Evolutionary conservation across 2,329 filamentous ascomycete species (phyloP).

Genomic region (Claviceps africana): DNA sequence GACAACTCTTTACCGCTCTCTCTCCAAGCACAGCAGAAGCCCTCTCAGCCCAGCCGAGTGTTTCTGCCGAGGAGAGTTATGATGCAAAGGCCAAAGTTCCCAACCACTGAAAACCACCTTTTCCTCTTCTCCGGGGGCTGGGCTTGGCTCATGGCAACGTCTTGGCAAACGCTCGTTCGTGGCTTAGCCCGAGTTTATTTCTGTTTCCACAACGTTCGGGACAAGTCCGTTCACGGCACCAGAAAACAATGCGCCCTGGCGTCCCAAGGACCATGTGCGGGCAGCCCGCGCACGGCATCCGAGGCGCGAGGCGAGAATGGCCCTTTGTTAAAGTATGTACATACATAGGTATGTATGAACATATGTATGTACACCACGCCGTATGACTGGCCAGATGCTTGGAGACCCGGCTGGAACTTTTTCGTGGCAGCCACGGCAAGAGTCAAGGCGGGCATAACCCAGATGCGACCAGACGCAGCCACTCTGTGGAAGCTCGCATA

Average conservation of each 20-base stretch:
- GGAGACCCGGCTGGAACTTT: not conserved
- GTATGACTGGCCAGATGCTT: not conserved
- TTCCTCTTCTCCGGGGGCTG: not conserved
- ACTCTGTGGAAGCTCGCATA: not conserved
- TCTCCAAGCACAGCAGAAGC: not conserved
- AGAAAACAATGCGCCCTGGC: not conserved
- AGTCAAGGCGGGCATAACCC: not conserved
- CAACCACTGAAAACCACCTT: not conserved
- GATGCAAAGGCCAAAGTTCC: not conserved
- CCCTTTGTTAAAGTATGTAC: no score
- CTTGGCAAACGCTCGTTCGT: not conserved
- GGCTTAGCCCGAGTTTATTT: not conserved
- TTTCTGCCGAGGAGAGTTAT: not conserved
- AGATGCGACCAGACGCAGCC: slow-evolving; percentile 1
- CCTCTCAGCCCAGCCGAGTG: not conserved
- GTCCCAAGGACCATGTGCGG: not conserved
- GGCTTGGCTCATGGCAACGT: not conserved
- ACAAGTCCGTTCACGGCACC: not conserved
- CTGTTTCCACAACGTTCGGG: not conserved
- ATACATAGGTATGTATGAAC: not conserved
- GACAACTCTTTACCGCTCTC: not conserved
- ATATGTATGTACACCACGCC: not conserved
- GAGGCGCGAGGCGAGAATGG: no score
- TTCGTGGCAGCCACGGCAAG: not conserved
- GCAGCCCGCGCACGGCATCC: not conserved